Evolutionary conservation across 306 rosid species (phyloP).

Genomic region (Mimosa pudica): DNA sequence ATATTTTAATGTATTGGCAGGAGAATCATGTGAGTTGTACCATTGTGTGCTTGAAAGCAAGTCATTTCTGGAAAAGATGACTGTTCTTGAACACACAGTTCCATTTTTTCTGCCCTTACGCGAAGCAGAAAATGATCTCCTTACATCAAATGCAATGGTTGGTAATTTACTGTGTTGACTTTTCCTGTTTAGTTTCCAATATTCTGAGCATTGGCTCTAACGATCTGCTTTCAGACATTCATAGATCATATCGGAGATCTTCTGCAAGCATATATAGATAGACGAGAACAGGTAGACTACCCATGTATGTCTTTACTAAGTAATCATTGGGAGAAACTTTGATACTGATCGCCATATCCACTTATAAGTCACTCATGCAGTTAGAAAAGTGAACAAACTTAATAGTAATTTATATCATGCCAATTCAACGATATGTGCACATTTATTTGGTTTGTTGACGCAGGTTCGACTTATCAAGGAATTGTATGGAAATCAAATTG

Average conservation of each 20-base stretch:
- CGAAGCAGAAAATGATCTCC: constrained; percentile 88
- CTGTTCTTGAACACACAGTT: constrained; percentile 87
- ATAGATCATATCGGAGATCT: constrained; percentile 94
- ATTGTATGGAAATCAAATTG: constrained; percentile 68
- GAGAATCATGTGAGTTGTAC: constrained; percentile 80
- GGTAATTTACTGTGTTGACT: constrained; percentile 43
- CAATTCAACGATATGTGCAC: background rate
- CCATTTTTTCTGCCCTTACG: constrained; percentile 89
- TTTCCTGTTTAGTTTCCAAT: constrained; percentile 33
- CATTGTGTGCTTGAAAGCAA: constrained; percentile 95
- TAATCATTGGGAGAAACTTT: constrained; percentile 17
- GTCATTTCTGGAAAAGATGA: constrained; percentile 97
- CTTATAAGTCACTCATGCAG: background rate
- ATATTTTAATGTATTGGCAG: constrained; percentile 49
- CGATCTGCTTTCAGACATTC: constrained; percentile 74
- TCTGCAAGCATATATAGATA: constrained; percentile 64
- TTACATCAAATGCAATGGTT: constrained; percentile 93
- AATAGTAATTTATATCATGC: background rate
- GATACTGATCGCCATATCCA: constrained; percentile 17
- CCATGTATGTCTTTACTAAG: constrained; percentile 11
- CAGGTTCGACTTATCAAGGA: constrained; percentile 76
- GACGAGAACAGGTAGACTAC: constrained; percentile 69
- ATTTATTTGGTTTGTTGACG: constrained; percentile 18
- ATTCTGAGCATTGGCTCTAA: constrained; percentile 27
- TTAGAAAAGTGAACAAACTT: constrained; percentile 12